Base-by-base conservation (phyloP, 176 grass and related monocot genomes). In the Juncus effusus region DNA sequence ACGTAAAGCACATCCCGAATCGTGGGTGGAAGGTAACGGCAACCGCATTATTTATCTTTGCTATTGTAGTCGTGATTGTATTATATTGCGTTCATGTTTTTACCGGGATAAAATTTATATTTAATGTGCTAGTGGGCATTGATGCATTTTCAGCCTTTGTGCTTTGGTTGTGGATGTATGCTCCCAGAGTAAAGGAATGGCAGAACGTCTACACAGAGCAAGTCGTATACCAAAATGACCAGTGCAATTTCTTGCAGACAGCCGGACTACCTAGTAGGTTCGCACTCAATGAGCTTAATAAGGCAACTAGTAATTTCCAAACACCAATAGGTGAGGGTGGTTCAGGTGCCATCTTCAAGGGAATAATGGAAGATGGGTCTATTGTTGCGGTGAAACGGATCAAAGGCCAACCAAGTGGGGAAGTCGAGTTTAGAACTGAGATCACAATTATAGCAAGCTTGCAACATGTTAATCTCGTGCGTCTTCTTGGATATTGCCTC, bases 401-500 rank as follows among this genome's bases (percentile, higher is more conserved):
- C 37, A 57, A 28, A 6, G 69, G 13, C 45, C 16, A 51, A 67
- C 0, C 62, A 19, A 64, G 16, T 7, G 82, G 76, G 11, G 79
- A 82, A 59, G 55, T 16, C 3, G 86, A 85, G 51, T 90, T 85
- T 61, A 75, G 60, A 36, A 55, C 63, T 6, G 81, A 84, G 62
- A 36, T 82, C 14, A 60, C 61, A 52, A 71, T 81, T 38, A 70
- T 90, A 19, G 81, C 82, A 6, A 72, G 37, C 60, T 39, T 90
- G 36, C 86, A 85, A 7, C 86, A 90, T 67, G 49, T 74, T 47
- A 73, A 80, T 60, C 74, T 90, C 40, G 70, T 85, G 42, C 74
- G 79, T 40, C 79, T 90, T 52, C 82, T 77, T 7, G 86, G 86
- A 3, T 90, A 90, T 69, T 85, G 86, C 78, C 15, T 76, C 6